These are phyloP conservation scores for Ogataea pilisensis DNA, from an alignment of 805 yeast genomes.

Conservation along the genomic window DNA sequence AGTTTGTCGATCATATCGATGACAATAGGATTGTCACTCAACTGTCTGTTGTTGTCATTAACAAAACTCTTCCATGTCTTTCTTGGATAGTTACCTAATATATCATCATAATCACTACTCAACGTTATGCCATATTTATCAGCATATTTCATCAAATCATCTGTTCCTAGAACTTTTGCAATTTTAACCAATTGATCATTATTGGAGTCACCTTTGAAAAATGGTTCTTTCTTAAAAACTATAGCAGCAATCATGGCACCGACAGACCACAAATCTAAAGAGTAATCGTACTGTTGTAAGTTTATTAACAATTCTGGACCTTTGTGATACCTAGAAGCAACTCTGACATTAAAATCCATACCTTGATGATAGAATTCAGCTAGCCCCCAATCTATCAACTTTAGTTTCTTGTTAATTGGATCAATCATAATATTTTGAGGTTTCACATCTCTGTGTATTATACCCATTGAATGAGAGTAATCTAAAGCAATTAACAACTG, in stretches of 20 bases:
- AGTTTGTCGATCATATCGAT: conserved; percentile 70
- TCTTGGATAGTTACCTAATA: conserved; percentile 59
- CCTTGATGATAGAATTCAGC: conserved; percentile 92
- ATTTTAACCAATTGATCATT: conserved; percentile 90
- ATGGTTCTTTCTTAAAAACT: conserved; percentile 85
- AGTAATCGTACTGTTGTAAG: conserved; percentile 79
- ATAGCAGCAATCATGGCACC: conserved; percentile 92
- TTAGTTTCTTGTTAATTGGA: conserved; percentile 54
- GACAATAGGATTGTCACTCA: conserved; percentile 49
- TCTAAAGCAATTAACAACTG: conserved; percentile 81
- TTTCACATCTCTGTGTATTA: conserved; percentile 91
- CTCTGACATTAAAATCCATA: conserved; percentile 85
- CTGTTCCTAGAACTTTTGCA: conserved; percentile 83
- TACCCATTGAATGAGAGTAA: conserved; percentile 89
- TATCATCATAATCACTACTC: conserved; percentile 74
- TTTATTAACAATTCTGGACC: conserved; percentile 89
- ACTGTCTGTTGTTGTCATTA: conserved; percentile 47
- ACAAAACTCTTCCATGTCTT: conserved; percentile 65
- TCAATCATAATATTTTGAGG: conserved; percentile 95
- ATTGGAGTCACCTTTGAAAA: conserved; percentile 87
- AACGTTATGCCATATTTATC: conserved; percentile 65
- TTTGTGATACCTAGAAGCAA: conserved; percentile 86
- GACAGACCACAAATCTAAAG: conserved; percentile 84
- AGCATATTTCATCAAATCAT: conserved; percentile 62
- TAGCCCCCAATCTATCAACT: conserved; percentile 91